phyloP scores from a whole-genome alignment of 179 eudicot species.

The Drosera spatulata region DNA sequence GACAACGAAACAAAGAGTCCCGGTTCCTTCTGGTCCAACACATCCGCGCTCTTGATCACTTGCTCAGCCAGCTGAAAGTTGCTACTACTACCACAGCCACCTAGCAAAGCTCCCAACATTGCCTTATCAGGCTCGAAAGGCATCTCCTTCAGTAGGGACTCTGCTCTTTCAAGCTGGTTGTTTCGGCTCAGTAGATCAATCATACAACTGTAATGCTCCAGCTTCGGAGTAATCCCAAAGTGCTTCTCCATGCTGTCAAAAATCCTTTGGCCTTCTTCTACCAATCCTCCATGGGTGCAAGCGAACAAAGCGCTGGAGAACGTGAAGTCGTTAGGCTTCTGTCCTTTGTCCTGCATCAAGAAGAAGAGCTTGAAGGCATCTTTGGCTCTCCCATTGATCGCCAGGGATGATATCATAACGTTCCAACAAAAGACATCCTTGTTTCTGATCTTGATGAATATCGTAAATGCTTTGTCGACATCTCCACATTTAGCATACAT shows the following conservation, averaged over 20 bases:
- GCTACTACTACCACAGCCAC: conserved; percentile 17
- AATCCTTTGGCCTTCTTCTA: conserved; percentile 19
- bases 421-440: conserved; percentile 32
- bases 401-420: conserved; percentile 29
- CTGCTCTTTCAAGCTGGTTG: conserved; percentile 19
- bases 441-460: conserved; percentile 17
- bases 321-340: conserved; percentile 20
- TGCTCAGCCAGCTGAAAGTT: conserved; percentile 18
- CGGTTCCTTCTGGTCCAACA: conserved; percentile 11
- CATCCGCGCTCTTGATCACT: conserved; percentile 9
- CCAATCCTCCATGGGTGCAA: conserved; percentile 28
- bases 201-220: conserved; percentile 23
- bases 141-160: conserved; percentile 11
- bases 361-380: conserved; percentile 23
- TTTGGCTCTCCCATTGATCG: conserved; percentile 21
- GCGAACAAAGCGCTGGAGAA: conserved; percentile 20
- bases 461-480: conserved; percentile 15
- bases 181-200: conserved; percentile 23
- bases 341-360: conserved; percentile 15
- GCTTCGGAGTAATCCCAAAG: conserved; percentile 10
- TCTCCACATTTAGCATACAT: conserved; percentile 33
- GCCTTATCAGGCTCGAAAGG: conserved; percentile 22
- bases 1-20: conserved; percentile 19
- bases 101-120: conserved; percentile 26
- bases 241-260: conserved; percentile 12